Percentiles rank a stretch among this genome's conserved stretches.
Conservation (phyloP, 495 filamentous ascomycete species). For the Neurospora sp. region DNA sequence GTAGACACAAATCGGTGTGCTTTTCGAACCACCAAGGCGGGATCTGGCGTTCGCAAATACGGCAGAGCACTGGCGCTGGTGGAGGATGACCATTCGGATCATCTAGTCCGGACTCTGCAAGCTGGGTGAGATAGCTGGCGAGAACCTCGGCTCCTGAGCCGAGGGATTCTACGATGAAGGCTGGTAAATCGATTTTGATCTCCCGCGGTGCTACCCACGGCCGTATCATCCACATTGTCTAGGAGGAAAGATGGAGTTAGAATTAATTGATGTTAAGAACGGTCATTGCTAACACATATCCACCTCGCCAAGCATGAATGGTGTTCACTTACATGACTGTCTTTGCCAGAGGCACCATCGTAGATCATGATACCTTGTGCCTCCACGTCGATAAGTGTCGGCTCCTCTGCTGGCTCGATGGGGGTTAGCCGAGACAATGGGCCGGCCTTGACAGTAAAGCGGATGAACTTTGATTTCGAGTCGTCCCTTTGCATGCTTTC, state of each 20-base stretch:
- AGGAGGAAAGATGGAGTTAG: not conserved
- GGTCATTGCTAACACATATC: not conserved
- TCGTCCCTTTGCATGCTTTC: constrained; percentile 90
- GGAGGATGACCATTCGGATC: constrained; percentile 78
- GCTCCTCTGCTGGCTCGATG: constrained; percentile 35
- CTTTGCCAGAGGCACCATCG: constrained; percentile 73
- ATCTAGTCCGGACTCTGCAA: constrained; percentile 76
- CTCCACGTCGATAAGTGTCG: constrained; percentile 65
- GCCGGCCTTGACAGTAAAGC: constrained; percentile 71
- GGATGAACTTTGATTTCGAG: constrained; percentile 81
- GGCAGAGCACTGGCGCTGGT: constrained; percentile 81
- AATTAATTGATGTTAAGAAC: constrained; percentile 19
- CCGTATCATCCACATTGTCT: constrained; percentile 99
- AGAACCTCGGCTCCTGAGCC: constrained; percentile 92
- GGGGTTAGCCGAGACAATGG: constrained; percentile 58
- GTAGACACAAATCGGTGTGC: constrained; percentile 89
- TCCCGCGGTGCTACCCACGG: constrained; percentile 82
- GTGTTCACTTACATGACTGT: constrained; percentile 68
- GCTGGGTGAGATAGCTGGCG: constrained; percentile 79
- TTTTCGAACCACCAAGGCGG: constrained; percentile 99
- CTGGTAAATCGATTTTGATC: constrained; percentile 88
- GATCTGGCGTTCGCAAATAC: constrained; percentile 95
- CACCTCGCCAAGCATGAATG: not conserved
- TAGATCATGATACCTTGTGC: constrained; percentile 98
- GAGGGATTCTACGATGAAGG: constrained; percentile 83